Base-by-base conservation (phyloP, 2,329 filamentous ascomycete genomes). In the Hypoxylon sp. region DNA sequence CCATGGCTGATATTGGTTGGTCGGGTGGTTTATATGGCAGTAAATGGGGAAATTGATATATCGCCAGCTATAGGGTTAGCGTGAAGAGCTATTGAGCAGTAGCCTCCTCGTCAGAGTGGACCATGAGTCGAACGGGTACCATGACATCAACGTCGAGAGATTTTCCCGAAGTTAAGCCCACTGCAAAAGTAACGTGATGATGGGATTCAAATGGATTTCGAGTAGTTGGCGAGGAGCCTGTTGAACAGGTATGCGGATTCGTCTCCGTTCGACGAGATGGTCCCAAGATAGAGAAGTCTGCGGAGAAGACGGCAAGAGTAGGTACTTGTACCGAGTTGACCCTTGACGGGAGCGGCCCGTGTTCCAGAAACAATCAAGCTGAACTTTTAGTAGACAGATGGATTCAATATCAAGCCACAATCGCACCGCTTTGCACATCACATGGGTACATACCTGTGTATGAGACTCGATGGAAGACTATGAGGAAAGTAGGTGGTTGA, bases 311-410 rank as follows among this genome's bases (percentile, higher is more conserved):
- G 55, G 30, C 13, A n/a, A 35, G 27, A 50, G 20, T 27, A 27
- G 25, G 25, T 55, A 53, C 37, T 13, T 37, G 2, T 13, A 54
- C 25, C 11, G 40, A 58, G 50, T 69, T 17, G 53, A 51, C 42
- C 44, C 40, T 51, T 17, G 42, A 50, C 61, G 64, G 68, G 64
- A 65, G 54, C 64, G 64, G 64, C 40, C 64, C 61, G 61, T 59
- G 30, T 50, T 44, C 56, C 57, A 60, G 49, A 57, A 64, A 33
- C 11, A 35, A 25, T 7, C 40, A 57, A 14, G 48, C 20, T 53
- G 50, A 56, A 17, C 31, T 25, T 33, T 51, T 27, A 27, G 25
- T 27, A 4, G 20, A 44, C 40, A 40, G 56, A 44, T 33, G 35
- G 42, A 35, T 31, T 49, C 14, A 46, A 57, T 37, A 22, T 17